A percentile compares a stretch with the other conserved stretches of the same genome.
phyloP scores from a whole-genome alignment of 1,139 yeast genomes.

The Candida smagusa region DNA sequence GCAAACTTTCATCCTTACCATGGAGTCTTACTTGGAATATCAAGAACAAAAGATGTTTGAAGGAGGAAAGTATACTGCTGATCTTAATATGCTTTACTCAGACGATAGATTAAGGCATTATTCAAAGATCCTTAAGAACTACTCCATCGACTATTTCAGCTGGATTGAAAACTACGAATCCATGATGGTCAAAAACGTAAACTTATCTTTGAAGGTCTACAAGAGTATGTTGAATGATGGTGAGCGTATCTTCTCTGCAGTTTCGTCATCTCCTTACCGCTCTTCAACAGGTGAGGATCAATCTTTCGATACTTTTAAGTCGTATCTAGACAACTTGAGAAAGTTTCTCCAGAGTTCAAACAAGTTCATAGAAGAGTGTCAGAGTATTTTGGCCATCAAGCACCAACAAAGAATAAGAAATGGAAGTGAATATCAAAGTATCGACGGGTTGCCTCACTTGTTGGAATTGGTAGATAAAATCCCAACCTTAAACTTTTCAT shows the following conservation, averaged over 20 bases:
- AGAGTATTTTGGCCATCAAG: constrained; percentile 45
- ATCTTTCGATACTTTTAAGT: constrained; percentile 13
- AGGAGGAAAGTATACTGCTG: constrained; percentile 25
- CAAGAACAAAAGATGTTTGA: constrained; percentile 14
- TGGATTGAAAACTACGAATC: constrained; percentile 53
- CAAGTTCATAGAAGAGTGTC: constrained; percentile 57
- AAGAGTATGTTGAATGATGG: constrained; percentile 52
- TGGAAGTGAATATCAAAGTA: constrained; percentile 14
- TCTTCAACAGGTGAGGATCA: constrained; percentile 14
- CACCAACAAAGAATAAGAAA: constrained; percentile 50
- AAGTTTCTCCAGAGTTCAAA: constrained; percentile 44
- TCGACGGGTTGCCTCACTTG: constrained; percentile 21
- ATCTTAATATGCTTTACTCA: constrained; percentile 44
- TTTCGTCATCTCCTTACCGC: constrained; percentile 17
- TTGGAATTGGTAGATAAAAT: constrained; percentile 43
- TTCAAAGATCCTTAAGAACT: constrained; percentile 30
- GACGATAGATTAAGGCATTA: constrained; percentile 49
- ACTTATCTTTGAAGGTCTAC: constrained; percentile 47
- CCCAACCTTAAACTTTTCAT: constrained; percentile 46
- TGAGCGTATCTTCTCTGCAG: constrained; percentile 44
- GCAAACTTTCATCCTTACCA: constrained; percentile 39
- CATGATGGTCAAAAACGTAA: constrained; percentile 36
- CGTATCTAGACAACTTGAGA: constrained; percentile 34
- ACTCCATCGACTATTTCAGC: constrained; percentile 42
- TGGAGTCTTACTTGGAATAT: constrained; percentile 39